Base-by-base conservation (phyloP, 805 yeast genomes). In the Schizosaccharomyces octosporus region DNA sequence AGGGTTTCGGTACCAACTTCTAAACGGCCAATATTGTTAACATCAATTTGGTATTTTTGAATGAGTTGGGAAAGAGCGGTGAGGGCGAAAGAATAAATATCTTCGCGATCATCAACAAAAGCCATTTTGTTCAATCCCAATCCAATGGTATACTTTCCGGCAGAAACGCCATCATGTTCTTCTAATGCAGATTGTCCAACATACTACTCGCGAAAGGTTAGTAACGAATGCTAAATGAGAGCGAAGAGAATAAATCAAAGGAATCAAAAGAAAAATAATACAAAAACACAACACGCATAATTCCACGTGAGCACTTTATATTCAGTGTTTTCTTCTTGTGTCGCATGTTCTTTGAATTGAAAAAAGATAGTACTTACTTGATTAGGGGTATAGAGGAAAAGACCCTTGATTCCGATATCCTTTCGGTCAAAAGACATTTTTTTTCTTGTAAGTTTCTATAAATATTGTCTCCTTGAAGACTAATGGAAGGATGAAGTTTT, bases 1-100 rank as follows among this genome's bases (percentile, higher is more conserved):
- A 93, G 78, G 60, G 98, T 90, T 78, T 93, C 98, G 63, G 98
- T 93, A 69, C 98, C 98, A 65, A 93, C 97, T 75, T 93, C 98
- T 68, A 93, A 79, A 73, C 98, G 83, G 68, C 98, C 98, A 70
- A 93, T 81, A 62, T 79, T 75, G 70, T 78, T 75, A 61, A 87
- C 81, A 72, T 90, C 96, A 68, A 93, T 79, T 72, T 82, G 77
- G 79, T 87, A 83, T 77, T 88, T 83, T 69, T 81, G 78, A 69
- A 93, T 75, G 70, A 93, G 79, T 63, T 81, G 81, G 64, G 84
- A 80, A 64, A 85, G 78, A 24, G 79, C 97, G n/a, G 97, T 93
- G 70, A 93, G 77, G n/a, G 86, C 76, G 79, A 93, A 78, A 45
- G 98, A 93, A 77, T 89, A 89, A 69, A 88, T 88, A 70, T 93